Evolutionary conservation across 2,329 filamentous ascomycete genomes (phyloP).

Genomic region (Paraconiothyrium sp.): DNA sequence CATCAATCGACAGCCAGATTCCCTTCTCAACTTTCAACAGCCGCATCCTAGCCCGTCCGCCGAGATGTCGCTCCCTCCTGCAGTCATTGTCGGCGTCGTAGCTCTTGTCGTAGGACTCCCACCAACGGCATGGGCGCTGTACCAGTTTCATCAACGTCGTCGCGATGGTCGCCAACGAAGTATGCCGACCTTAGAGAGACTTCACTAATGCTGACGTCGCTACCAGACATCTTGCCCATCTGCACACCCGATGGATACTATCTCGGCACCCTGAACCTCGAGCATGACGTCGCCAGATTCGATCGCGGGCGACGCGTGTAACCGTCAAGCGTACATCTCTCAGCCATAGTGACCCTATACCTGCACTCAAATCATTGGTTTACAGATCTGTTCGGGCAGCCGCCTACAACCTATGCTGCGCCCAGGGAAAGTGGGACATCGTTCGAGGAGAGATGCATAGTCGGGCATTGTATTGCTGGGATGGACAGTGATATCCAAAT

Average conservation of each 20-base stretch:
- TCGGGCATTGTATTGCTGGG: no score
- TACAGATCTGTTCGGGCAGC: no score
- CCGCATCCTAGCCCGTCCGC: no score
- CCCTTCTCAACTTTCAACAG: no score
- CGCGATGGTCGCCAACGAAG: background rate
- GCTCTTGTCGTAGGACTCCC: constrained; percentile 19
- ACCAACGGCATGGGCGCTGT: constrained; percentile 19
- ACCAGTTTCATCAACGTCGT: constrained; percentile 23
- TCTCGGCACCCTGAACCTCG: background rate
- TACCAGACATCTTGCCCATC: background rate
- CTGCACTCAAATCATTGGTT: no score
- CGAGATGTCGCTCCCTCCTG: constrained; percentile 19
- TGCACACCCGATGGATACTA: background rate
- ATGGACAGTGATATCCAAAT: no score
- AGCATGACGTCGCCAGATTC: background rate
- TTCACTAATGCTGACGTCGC: background rate
- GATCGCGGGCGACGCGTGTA: background rate
- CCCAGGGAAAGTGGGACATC: no score
- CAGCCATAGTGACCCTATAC: no score
- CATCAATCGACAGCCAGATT: background rate
- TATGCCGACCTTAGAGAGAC: background rate
- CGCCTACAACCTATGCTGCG: no score
- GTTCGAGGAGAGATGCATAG: no score
- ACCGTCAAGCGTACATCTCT: no score
- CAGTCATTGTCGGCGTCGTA: constrained; percentile 22